Conservation (phyloP, 768 basidiomycete genomes). For the Lactarius trivialis region DNA sequence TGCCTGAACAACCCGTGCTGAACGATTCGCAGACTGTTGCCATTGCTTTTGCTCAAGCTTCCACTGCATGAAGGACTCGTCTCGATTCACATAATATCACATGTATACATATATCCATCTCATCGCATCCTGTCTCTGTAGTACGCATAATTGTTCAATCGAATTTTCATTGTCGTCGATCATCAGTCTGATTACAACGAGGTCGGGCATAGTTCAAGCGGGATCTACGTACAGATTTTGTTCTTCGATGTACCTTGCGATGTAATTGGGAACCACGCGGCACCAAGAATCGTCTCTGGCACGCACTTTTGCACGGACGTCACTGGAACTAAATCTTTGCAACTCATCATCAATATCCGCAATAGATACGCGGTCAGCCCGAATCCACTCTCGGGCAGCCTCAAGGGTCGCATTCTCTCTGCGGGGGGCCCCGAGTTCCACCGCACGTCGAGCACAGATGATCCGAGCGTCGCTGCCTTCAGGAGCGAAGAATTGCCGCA, state of each 20-base stretch:
- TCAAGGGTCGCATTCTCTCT: constrained; percentile 30
- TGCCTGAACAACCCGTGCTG: constrained; percentile 19
- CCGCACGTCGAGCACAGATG: constrained; percentile 55
- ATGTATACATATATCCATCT: constrained; percentile 6
- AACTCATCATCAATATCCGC: constrained; percentile 55
- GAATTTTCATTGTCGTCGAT: neutral
- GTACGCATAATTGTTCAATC: neutral
- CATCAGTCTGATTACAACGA: neutral
- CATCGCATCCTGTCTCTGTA: neutral
- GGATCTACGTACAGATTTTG: constrained; percentile 39
- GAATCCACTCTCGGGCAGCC: constrained; percentile 44
- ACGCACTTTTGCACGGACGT: constrained; percentile 46
- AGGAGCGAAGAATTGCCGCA: constrained; percentile 53
- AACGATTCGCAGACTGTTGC: constrained; percentile 57
- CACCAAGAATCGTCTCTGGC: constrained; percentile 37
- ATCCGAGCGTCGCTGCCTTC: constrained; percentile 53
- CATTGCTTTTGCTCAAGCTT: constrained; percentile 82
- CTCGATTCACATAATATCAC: constrained; percentile 2
- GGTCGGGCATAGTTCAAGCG: neutral
- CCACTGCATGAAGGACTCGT: constrained; percentile 26
- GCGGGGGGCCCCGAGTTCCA: constrained; percentile 19
- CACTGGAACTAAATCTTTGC: constrained; percentile 61
- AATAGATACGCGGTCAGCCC: constrained; percentile 46
- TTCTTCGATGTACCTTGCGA: constrained; percentile 47
- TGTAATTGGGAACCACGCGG: constrained; percentile 37